Percentiles rank a stretch among this genome's conserved stretches.
Conservation (phyloP, 495 filamentous ascomycete genomes). For the Bryoglossum gracile region DNA sequence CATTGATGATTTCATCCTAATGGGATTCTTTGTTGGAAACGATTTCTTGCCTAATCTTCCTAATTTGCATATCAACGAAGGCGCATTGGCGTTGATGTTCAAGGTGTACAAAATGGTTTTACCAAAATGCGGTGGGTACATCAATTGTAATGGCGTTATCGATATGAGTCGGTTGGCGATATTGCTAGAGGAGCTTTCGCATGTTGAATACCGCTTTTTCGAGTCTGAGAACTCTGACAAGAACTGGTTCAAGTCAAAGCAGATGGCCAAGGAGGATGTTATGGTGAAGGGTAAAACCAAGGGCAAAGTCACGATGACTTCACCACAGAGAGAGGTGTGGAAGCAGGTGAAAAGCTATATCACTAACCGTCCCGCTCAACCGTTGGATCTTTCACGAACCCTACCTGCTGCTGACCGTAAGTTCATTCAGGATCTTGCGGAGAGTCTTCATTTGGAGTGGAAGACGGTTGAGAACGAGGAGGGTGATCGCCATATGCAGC, state of each 20-base stretch:
- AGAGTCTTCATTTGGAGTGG: constrained; percentile 74
- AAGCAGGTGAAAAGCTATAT: constrained; percentile 77
- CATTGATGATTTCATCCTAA: constrained; percentile 98
- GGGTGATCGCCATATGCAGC: constrained; percentile 69
- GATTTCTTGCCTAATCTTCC: constrained; percentile 97
- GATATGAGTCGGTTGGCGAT: constrained; percentile 71
- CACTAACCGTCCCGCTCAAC: constrained; percentile 43
- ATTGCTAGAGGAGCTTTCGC: constrained; percentile 73
- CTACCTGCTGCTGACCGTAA: constrained; percentile 82
- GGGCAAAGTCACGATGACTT: constrained; percentile 66
- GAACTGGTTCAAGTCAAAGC: constrained; percentile 85
- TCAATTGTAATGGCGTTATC: constrained; percentile 91
- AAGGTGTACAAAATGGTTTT: constrained; percentile 89
- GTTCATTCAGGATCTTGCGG: constrained; percentile 84
- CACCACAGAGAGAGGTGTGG: constrained; percentile 72
- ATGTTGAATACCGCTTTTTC: constrained; percentile 86
- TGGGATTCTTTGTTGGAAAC: constrained; percentile 99
- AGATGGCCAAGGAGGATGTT: constrained; percentile 51
- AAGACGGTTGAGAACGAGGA: constrained; percentile 69
- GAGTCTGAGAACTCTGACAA: constrained; percentile 83
- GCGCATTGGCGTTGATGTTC: constrained; percentile 93
- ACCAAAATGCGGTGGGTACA: constrained; percentile 85
- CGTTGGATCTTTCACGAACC: constrained; percentile 63
- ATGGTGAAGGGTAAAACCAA: constrained; percentile 53
- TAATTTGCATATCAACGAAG: constrained; percentile 96